Conservation (phyloP, 345 rosid genomes). For the Eucalyptus sp. region DNA sequence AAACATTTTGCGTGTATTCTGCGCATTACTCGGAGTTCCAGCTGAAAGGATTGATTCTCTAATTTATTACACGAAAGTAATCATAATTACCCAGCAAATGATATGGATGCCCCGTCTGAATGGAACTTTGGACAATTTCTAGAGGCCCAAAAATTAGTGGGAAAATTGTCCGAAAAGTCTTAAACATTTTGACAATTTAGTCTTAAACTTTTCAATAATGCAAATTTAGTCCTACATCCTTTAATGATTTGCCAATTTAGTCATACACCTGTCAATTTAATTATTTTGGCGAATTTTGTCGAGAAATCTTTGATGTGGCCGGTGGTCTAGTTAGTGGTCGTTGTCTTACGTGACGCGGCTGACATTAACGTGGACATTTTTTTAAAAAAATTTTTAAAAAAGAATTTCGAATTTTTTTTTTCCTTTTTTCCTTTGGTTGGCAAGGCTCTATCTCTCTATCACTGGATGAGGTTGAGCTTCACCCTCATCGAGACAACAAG, state of each 20-base stretch:
- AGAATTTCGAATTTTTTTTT: too few species aligned
- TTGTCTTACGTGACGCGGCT: rapidly evolving
- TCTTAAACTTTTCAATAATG: too few species aligned
- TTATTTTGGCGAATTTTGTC: too few species aligned
- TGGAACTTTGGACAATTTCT: not conserved
- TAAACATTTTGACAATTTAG: too few species aligned
- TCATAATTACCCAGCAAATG: not conserved
- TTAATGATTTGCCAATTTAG: too few species aligned
- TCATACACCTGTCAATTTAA: too few species aligned
- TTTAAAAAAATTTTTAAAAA: too few species aligned
- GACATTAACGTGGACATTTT: rapidly evolving
- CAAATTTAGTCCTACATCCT: too few species aligned
- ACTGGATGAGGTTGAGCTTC: too few species aligned
- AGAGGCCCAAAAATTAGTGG: not conserved
- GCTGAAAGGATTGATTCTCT: not conserved
- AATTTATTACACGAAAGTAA: not conserved
- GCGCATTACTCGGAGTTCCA: not conserved
- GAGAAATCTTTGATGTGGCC: not conserved
- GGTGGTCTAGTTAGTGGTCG: not conserved
- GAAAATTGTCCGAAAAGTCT: not conserved
- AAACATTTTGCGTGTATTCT: not conserved
- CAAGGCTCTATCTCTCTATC: too few species aligned
- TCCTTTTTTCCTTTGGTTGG: rapidly evolving
- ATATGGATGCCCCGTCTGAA: not conserved
- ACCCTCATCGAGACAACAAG: too few species aligned